A percentile compares a stretch with the other conserved stretches of the same genome.
Evolutionary conservation across 192 early-diverging fungal species (phyloP).

Genomic region (Coemansia sp.): DNA sequence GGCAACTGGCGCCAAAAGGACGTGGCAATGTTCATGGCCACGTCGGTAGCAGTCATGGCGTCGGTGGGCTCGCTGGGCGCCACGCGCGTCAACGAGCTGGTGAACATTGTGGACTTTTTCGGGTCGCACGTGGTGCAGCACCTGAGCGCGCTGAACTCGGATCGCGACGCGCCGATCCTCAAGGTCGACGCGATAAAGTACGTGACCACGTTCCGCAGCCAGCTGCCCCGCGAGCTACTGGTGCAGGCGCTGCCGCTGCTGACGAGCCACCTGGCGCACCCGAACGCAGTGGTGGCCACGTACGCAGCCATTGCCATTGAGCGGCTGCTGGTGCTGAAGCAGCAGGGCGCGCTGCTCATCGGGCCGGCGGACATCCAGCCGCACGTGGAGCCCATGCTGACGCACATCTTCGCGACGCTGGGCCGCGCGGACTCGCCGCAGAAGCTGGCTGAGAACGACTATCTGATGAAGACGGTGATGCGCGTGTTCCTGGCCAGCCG

Average conservation of each 20-base stretch:
- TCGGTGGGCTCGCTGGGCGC: slow-evolving; percentile 77
- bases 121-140: slow-evolving; percentile 77
- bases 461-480: slow-evolving; percentile 89
- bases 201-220: slow-evolving; percentile 87
- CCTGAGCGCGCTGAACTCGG: slow-evolving; percentile 66
- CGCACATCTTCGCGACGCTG: slow-evolving; percentile 72
- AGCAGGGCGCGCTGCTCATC: slow-evolving; percentile 56
- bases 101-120: slow-evolving; percentile 84
- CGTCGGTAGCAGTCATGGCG: slow-evolving; percentile 78
- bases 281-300: slow-evolving; percentile 80
- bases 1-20: slow-evolving; percentile 93
- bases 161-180: slow-evolving; percentile 74
- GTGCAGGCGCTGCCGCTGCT: slow-evolving; percentile 72
- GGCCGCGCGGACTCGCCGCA: slow-evolving; percentile 75
- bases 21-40: slow-evolving; percentile 88
- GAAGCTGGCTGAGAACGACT: slow-evolving; percentile 95
- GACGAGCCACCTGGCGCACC: slow-evolving; percentile 73
- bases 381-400: slow-evolving; percentile 63
- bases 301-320: slow-evolving; percentile 92
- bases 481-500: slow-evolving; percentile 76
- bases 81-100: slow-evolving; percentile 75
- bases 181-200: slow-evolving; percentile 96
- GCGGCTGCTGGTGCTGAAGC: slow-evolving; percentile 79
- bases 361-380: slow-evolving; percentile 65
- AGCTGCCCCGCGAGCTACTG: slow-evolving; percentile 81